Evolutionary conservation across 1,284 basidiomycete species (phyloP).

Genomic region (Malassezia caprae): DNA sequence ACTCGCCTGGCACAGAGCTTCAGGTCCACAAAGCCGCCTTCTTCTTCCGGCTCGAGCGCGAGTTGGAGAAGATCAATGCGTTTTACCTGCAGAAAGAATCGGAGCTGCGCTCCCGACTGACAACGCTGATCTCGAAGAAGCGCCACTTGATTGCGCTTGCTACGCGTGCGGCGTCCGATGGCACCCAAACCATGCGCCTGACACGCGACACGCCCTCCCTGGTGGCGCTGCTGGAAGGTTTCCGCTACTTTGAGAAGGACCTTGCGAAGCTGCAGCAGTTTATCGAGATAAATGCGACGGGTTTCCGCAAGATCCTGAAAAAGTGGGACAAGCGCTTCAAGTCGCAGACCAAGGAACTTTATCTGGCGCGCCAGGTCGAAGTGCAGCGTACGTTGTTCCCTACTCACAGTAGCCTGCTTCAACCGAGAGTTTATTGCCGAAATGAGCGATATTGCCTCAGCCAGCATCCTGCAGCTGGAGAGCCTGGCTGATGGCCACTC

Average conservation of each 20-base stretch:
- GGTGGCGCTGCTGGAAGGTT: constrained; percentile 77
- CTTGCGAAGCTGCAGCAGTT: constrained; percentile 93
- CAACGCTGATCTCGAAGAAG: constrained; percentile 90
- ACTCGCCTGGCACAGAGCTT: constrained; percentile 39
- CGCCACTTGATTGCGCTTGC: constrained; percentile 56
- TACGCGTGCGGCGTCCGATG: constrained; percentile 16
- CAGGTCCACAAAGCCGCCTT: constrained; percentile 86
- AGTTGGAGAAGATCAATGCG: constrained; percentile 99
- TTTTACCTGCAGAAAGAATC: constrained; percentile 98
- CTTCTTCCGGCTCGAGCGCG: constrained; percentile 97
- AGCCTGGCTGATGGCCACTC: constrained; percentile 51
- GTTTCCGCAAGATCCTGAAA: constrained; percentile 94
- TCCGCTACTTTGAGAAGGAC: constrained; percentile 85
- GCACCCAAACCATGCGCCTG: constrained; percentile 18
- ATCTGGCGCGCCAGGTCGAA: constrained; percentile 91
- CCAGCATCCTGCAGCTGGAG: constrained; percentile 82
- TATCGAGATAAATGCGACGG: constrained; percentile 93
- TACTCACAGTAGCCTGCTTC: constrained; percentile 49
- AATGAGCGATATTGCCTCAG: constrained; percentile 84
- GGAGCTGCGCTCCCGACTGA: constrained; percentile 74
- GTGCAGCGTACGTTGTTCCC: constrained; percentile 65
- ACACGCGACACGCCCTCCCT: constrained; percentile 41
- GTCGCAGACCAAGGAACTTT: constrained; percentile 87
- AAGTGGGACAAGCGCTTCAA: constrained; percentile 98
- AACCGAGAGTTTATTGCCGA: constrained; percentile 91